Evolutionary conservation across 257 asterid genomes (phyloP).

Genomic region (Capsicum baccatum): DNA sequence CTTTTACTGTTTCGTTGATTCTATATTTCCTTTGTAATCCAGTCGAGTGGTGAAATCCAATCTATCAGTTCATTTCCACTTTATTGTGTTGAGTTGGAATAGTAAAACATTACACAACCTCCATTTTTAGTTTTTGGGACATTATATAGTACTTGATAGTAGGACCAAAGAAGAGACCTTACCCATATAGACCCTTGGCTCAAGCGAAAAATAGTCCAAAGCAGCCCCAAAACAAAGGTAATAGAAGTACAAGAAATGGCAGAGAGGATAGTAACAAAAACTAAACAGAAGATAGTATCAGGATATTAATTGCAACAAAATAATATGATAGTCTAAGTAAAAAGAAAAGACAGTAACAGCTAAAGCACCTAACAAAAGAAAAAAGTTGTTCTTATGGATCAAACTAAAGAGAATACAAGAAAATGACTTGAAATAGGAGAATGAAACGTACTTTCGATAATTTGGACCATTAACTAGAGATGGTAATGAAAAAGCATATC

Average conservation of each 20-base stretch:
- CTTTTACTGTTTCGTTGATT: not conserved
- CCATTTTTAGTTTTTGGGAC: not conserved
- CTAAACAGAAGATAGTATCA: no score
- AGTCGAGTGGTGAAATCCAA: not conserved
- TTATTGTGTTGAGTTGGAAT: conserved; percentile 1
- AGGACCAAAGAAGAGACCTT: not conserved
- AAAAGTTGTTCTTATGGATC: not conserved
- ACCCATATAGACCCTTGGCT: no score
- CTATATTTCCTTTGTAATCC: not conserved
- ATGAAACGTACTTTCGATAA: conserved; percentile 60
- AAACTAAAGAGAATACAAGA: conserved; percentile 22
- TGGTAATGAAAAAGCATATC: conserved; percentile 81
- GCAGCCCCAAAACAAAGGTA: no score
- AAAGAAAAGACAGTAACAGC: no score
- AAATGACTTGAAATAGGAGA: not conserved
- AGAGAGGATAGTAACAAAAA: no score
- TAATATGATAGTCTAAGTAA: no score
- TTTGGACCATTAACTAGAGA: conserved; percentile 76
- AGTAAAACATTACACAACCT: not conserved
- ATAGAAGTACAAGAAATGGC: no score
- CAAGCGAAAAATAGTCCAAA: no score
- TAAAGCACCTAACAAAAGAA: not conserved
- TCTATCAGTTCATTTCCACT: not conserved
- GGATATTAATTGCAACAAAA: no score
- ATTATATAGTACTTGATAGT: not conserved